phyloP scores from a whole-genome alignment of 2,329 filamentous ascomycete genomes.

The Chaetomium sp. region DNA sequence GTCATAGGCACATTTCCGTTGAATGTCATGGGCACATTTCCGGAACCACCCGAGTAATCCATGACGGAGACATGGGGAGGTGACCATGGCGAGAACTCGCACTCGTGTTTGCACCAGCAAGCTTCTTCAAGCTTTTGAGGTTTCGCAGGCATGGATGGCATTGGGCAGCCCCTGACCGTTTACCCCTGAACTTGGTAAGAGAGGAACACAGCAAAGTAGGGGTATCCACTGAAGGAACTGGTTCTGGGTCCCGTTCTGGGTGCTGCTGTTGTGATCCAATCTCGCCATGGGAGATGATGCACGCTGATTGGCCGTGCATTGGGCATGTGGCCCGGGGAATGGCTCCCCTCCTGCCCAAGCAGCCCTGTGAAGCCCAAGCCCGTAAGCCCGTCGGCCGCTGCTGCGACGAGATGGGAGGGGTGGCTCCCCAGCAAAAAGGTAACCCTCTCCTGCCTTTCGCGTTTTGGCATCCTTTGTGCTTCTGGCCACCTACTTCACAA shows the following conservation, averaged over 20 bases:
- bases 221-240: constrained; percentile 23
- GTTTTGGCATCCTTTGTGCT: constrained; percentile 9
- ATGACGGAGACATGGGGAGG: not conserved
- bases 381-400: not conserved
- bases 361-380: constrained; percentile 26
- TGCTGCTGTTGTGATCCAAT: constrained; percentile 27
- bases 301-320: constrained; percentile 26
- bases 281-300: constrained; percentile 32
- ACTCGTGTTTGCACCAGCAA: not conserved
- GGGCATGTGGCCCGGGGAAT: constrained; percentile 26
- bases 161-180: constrained; percentile 6
- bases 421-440: constrained; percentile 28
- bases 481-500: constrained; percentile 19
- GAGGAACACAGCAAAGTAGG: constrained; percentile 9
- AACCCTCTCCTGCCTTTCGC: constrained; percentile 20
- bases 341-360: constrained; percentile 18
- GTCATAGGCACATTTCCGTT: not conserved
- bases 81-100: not conserved
- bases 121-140: not conserved
- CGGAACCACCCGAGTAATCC: not conserved
- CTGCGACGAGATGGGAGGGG: not conserved
- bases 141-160: not conserved
- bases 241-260: not conserved
- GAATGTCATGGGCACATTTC: not conserved
- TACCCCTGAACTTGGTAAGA: constrained; percentile 16